Percentiles rank a stretch among this genome's conserved stretches.
These are phyloP conservation scores for Protea cynaroides DNA, from an alignment of 164 flowering plant species.

Conservation along the genomic window DNA sequence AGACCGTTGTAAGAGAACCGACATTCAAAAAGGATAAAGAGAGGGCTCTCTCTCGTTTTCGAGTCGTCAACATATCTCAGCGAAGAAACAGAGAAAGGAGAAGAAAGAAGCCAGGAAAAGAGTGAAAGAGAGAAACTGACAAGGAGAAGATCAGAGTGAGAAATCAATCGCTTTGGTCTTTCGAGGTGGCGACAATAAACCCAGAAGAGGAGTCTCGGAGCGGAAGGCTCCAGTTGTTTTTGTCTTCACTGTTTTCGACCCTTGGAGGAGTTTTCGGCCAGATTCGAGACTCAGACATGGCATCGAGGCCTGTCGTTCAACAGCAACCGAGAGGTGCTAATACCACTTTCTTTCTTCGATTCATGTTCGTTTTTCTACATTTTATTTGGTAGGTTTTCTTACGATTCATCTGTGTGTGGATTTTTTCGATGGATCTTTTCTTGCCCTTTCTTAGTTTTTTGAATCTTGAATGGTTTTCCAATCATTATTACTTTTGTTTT, in stretches of 20 bases:
- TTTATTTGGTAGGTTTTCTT: neutral
- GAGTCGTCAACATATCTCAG: neutral
- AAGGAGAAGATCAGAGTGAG: neutral
- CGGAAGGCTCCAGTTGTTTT: conserved; percentile 13
- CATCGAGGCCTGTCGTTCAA: conserved; percentile 50
- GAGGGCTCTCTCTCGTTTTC: neutral
- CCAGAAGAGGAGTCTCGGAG: conserved; percentile 13
- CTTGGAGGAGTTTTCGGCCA: conserved; percentile 24
- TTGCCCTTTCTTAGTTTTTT: neutral
- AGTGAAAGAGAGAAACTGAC: neutral
- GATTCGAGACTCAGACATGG: conserved; percentile 35
- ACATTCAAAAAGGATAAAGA: conserved; percentile 17
- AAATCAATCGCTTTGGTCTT: neutral
- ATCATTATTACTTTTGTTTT: too few species aligned
- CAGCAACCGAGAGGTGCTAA: conserved; percentile 37
- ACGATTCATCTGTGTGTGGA: too few species aligned
- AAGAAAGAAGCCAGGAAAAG: conserved; percentile 11
- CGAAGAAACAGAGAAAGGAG: conserved; percentile 2
- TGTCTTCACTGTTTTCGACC: conserved; percentile 18
- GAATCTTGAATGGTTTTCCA: neutral
- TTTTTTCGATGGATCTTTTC: neutral
- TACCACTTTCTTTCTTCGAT: neutral
- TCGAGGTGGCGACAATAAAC: conserved; percentile 12
- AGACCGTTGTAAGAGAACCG: conserved; percentile 38
- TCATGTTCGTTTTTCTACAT: neutral